These are phyloP conservation scores for Candolleomyces eurysporus DNA, from an alignment of 768 basidiomycete species.

Conservation along the genomic window DNA sequence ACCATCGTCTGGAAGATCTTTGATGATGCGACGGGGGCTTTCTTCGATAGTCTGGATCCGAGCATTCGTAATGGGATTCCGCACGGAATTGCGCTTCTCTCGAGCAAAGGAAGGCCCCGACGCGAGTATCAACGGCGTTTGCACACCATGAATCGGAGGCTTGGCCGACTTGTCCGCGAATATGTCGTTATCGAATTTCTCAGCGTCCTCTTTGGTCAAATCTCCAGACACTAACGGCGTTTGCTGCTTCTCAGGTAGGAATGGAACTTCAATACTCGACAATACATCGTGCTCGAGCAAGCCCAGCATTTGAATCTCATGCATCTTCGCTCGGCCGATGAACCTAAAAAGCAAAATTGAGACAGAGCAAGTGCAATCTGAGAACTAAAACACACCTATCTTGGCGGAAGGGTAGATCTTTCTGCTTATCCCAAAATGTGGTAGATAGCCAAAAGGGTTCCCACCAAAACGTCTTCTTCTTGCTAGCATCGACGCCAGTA, in stretches of 20 bases:
- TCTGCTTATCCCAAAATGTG: constrained; percentile 84
- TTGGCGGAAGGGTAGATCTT: constrained; percentile 77
- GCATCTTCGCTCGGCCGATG: constrained; percentile 93
- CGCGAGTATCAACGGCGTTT: constrained; percentile 26
- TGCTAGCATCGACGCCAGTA: constrained; percentile 37
- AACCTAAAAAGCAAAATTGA: constrained; percentile 45
- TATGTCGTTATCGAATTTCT: constrained; percentile 70
- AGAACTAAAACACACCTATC: constrained; percentile 54
- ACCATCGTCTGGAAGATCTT: constrained; percentile 52
- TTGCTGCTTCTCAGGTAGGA: constrained; percentile 47
- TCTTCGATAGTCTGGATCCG: constrained; percentile 70
- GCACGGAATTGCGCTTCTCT: constrained; percentile 46
- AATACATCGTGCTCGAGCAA: constrained; percentile 89
- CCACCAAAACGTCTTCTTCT: constrained; percentile 77
- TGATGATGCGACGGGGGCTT: constrained; percentile 51
- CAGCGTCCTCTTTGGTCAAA: constrained; percentile 55
- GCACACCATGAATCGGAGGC: constrained; percentile 24
- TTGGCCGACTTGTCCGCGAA: constrained; percentile 46
- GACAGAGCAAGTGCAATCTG: not conserved
- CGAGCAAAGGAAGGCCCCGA: constrained; percentile 41
- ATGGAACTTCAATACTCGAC: constrained; percentile 85
- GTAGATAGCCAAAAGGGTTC: constrained; percentile 85
- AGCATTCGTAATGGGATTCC: constrained; percentile 45
- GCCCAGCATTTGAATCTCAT: constrained; percentile 94
- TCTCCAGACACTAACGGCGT: constrained; percentile 33